A percentile compares a stretch with the other conserved stretches of the same genome.
Conservation (phyloP, 495 filamentous ascomycete genomes). For the Cetradonia linearis region DNA sequence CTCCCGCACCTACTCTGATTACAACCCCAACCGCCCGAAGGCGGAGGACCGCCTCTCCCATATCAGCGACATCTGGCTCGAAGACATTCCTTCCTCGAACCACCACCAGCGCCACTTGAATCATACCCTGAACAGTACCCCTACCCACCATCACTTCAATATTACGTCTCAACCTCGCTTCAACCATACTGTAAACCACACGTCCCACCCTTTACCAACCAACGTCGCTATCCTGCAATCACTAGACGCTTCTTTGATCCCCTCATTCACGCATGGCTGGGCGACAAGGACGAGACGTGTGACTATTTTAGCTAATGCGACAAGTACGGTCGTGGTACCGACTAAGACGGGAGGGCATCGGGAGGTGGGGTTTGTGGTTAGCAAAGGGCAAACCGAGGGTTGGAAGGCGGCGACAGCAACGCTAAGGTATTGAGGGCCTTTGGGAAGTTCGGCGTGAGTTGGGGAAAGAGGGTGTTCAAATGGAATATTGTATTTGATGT, state of each 20-base stretch:
- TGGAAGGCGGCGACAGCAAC: too few relatives aligned
- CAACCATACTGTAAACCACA: too few relatives aligned
- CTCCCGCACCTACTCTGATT: background rate
- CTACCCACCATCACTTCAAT: too few relatives aligned
- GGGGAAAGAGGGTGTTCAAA: too few relatives aligned
- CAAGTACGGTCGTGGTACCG: background rate
- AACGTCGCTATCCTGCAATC: background rate
- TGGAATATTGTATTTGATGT: too few relatives aligned
- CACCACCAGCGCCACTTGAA: background rate
- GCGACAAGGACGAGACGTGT: background rate
- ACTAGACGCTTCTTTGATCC: background rate
- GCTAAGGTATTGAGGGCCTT: too few relatives aligned
- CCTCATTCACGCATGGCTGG: background rate
- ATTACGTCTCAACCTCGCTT: too few relatives aligned
- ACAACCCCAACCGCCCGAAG: background rate
- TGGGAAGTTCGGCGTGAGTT: too few relatives aligned
- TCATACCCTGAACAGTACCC: background rate
- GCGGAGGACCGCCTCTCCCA: background rate
- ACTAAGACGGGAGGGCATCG: background rate
- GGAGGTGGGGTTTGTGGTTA: too few relatives aligned
- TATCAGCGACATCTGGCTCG: background rate
- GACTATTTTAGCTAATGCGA: background rate
- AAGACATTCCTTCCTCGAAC: too few relatives aligned
- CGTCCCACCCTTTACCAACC: background rate
- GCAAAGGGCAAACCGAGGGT: too few relatives aligned